phyloP scores from a whole-genome alignment of 345 rosid species.

The Corchorus capsularis region DNA sequence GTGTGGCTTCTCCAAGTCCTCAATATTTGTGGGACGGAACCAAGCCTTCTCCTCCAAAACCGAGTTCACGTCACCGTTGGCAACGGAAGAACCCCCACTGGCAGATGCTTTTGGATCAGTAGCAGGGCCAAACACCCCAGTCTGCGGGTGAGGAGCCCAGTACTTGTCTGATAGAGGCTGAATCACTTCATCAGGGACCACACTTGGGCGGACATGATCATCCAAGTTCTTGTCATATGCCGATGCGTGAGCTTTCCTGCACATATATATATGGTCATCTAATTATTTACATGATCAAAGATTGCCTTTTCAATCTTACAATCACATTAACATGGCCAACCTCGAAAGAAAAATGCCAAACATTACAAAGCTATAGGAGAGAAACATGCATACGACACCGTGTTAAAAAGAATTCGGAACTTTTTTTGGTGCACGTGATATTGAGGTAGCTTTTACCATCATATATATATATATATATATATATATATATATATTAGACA shows the following conservation, averaged over 20 bases:
- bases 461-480: no score
- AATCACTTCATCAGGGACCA: constrained; percentile 75
- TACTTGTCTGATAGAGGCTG: constrained; percentile 66
- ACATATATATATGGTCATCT: neutral
- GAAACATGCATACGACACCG: no score
- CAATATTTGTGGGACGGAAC: constrained; percentile 92
- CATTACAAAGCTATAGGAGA: no score
- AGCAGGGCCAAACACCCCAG: constrained; percentile 89
- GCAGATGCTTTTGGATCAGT: constrained; percentile 32
- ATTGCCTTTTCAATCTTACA: neutral
- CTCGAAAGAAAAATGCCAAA: no score
- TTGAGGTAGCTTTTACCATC: no score
- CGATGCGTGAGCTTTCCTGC: constrained; percentile 61
- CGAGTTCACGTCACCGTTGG: constrained; percentile 22
- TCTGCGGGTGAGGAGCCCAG: constrained; percentile 94
- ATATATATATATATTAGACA: no score
- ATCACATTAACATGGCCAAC: no score
- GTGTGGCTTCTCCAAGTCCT: constrained; percentile 84
- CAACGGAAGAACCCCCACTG: constrained; percentile 27
- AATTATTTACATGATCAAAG: neutral
- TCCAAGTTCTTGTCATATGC: constrained; percentile 86
- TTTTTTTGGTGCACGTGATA: no score
- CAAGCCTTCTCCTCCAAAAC: constrained; percentile 83
- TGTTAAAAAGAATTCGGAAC: no score
- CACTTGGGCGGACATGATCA: constrained; percentile 49